Percentiles rank a stretch among this genome's conserved stretches.
phyloP scores from a whole-genome alignment of 306 rosid genomes.

The Prunus mongolica region DNA sequence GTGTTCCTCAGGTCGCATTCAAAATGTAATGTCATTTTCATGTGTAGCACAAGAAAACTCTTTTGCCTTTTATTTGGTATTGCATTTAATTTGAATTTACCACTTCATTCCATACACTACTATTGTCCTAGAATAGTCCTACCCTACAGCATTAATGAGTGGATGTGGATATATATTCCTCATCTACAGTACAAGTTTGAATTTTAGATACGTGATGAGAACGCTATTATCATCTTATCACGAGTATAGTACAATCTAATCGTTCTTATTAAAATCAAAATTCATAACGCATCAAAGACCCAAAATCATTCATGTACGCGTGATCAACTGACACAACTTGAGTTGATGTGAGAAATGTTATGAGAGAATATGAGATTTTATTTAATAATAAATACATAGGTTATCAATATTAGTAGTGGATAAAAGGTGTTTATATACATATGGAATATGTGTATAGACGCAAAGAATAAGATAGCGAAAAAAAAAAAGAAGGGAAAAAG shows the following conservation, averaged over 20 bases:
- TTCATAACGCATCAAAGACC: too few relatives aligned
- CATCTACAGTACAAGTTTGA: too few relatives aligned
- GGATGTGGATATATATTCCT: neutral
- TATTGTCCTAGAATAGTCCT: neutral
- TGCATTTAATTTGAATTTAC: neutral
- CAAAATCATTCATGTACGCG: accelerated
- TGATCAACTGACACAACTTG: too few relatives aligned
- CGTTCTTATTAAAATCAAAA: too few relatives aligned
- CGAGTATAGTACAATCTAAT: too few relatives aligned
- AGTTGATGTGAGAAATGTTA: too few relatives aligned
- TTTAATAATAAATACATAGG: too few relatives aligned
- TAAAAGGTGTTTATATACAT: neutral
- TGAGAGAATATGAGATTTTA: too few relatives aligned
- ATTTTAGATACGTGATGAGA: too few relatives aligned
- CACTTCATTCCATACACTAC: neutral
- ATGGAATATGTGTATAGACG: neutral
- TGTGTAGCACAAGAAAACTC: neutral
- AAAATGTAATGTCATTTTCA: neutral
- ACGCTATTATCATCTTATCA: too few relatives aligned
- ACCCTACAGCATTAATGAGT: neutral
- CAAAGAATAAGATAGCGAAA: neutral
- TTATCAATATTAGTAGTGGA: too few relatives aligned
- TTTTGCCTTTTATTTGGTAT: neutral
- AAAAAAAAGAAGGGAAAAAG: neutral
- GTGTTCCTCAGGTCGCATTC: neutral